Evolutionary conservation across 139 green algal species (phyloP), one percentile per base, ranked within the genome.

Genomic region (Eudorina sp.): DNA sequence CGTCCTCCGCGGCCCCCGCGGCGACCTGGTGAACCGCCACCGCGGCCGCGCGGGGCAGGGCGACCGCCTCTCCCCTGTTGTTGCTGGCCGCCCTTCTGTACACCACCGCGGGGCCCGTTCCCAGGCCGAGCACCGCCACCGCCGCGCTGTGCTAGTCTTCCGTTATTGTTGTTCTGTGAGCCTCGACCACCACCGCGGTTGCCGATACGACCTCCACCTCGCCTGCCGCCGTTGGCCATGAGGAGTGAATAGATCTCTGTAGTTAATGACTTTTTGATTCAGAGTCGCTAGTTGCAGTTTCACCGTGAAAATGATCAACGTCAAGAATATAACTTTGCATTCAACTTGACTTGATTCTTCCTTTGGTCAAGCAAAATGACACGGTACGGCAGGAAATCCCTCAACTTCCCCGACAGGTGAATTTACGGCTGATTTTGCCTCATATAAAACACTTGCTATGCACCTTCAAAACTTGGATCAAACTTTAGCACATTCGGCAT

Each of bases 1-100:
- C 87, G 53, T 8, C 79, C 79, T 16, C 88, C 72, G 8, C 80
- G 53, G 60, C 85, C 85, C 60, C 85, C 73, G 53, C 84, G 70
- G 40, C 60, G 36, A 72, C 70, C 64, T n/a, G 55, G 41, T 43
- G 58, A 19, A 23, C 70, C 85, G 73, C 75, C 75, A 25, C 89
- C 53, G 18, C 89, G 38, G 58, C 80, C 73, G 6, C 31, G 66
- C 8, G 45, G 51, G 36, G 70, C 75, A 4, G 38, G 34, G 36
- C 83, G 83, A 16, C 62, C 41, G 36, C 64, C 51, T 51, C 78
- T 80, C 45, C 72, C 60, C 16, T 38, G 9, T 53, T 81, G 85
- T 14, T 41, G 46, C 40, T 89, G 75, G 41, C 75, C 85, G 45
- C 46, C 69, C 36, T 82, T 85, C 64, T 82, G 64, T 64, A 81